A percentile compares a stretch with the other conserved stretches of the same genome.
These are phyloP conservation scores for Trichothecium roseum DNA, from an alignment of 2,329 filamentous ascomycete genomes.

Conservation along the genomic window DNA sequence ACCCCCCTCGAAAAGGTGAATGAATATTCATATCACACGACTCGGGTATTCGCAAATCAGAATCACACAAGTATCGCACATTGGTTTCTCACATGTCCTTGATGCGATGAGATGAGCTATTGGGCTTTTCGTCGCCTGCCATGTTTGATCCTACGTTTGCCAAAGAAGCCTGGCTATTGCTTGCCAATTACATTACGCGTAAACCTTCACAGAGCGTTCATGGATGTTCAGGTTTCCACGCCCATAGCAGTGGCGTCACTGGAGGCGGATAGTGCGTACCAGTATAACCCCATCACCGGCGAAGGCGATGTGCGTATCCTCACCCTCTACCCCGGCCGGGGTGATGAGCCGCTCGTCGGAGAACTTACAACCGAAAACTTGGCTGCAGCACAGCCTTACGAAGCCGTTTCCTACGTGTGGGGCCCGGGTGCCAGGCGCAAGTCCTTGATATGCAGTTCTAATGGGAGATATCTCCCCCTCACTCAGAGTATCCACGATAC, in stretches of 20 bases:
- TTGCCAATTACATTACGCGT: too few species aligned
- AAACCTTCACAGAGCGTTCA: background rate
- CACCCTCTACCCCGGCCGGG: conserved; percentile 17
- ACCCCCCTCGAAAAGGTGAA: too few species aligned
- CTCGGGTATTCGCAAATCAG: too few species aligned
- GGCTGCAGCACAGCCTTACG: conserved; percentile 14
- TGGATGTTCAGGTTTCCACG: too few species aligned
- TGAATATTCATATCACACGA: too few species aligned
- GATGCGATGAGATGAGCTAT: too few species aligned
- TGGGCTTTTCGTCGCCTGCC: too few species aligned
- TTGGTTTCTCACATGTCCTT: too few species aligned
- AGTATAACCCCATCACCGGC: conserved; percentile 12
- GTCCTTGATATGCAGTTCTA: too few species aligned
- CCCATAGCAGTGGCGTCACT: background rate
- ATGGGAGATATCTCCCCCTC: conserved; percentile 10
- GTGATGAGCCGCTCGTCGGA: conserved; percentile 16
- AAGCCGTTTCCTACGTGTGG: conserved; percentile 26
- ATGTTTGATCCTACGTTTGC: too few species aligned
- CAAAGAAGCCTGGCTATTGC: too few species aligned
- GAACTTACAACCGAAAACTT: conserved; percentile 14
- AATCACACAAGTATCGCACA: too few species aligned
- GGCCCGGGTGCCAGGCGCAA: conserved; percentile 10
- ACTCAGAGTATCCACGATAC: conserved; percentile 20
- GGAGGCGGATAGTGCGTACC: conserved; percentile 6
- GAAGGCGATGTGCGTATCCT: conserved; percentile 18